phyloP scores from a whole-genome alignment of 371 early-diverging fungal species.

The Circinella umbellata region DNA sequence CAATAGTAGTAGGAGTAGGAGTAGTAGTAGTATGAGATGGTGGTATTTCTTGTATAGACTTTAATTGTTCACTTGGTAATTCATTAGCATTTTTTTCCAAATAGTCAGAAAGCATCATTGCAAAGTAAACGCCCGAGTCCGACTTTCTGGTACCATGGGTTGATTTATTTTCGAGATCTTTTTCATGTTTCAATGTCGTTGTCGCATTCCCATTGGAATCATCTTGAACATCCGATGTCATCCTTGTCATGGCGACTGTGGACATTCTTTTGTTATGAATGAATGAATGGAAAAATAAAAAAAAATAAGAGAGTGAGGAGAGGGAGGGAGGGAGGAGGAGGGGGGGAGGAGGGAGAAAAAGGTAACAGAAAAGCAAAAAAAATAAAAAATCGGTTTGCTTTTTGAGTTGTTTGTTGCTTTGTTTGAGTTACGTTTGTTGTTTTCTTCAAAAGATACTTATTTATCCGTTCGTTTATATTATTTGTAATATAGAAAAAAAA shows the following conservation, averaged over 20 bases:
- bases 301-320: neutral
- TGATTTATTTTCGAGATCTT: constrained; percentile 7
- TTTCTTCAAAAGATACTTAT: no score
- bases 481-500: no score
- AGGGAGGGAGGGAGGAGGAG: neutral
- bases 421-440: no score
- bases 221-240: constrained; percentile 5
- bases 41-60: neutral
- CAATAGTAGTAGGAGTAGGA: neutral
- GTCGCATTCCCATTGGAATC: neutral
- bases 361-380: no score
- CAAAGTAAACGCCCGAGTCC: constrained; percentile 27
- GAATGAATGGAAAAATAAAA: no score
- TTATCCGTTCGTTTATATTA: no score
- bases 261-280: no score
- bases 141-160: constrained; percentile 14
- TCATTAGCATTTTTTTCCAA: constrained; percentile 18
- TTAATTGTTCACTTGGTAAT: neutral
- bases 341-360: no score
- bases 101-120: constrained; percentile 26
- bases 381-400: no score
- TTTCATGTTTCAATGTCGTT: neutral
- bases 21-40: no score
- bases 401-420: no score
- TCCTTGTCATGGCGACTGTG: constrained; percentile 9